Percentiles rank a stretch among this genome's conserved stretches.
Conservation (phyloP, 2,329 filamentous ascomycete species). For the Zymoseptoria pseudotritici region DNA sequence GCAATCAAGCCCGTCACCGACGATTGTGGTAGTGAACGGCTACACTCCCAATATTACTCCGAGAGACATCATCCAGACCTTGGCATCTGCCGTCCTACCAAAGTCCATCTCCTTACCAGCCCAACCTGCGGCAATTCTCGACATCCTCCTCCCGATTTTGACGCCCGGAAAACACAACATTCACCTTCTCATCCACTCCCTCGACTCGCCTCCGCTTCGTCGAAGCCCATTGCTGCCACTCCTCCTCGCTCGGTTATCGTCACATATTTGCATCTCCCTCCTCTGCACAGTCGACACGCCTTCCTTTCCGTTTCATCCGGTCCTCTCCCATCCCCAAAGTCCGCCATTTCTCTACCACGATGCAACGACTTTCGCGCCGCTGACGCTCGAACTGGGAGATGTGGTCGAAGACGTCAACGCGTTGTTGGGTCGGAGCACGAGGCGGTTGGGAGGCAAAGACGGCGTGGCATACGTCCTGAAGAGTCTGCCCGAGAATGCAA, state of each 20-base stretch:
- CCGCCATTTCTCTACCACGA: conserved; percentile 91
- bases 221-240: conserved; percentile 52
- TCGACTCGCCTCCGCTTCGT: conserved; percentile 73
- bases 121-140: conserved; percentile 61
- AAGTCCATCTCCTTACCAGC: conserved; percentile 49
- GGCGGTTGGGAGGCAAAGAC: conserved; percentile 78
- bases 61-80: conserved; percentile 61
- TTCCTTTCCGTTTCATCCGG: conserved; percentile 82
- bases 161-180: conserved; percentile 33
- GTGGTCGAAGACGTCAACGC: conserved; percentile 86
- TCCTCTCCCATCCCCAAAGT: conserved; percentile 71
- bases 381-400: conserved; percentile 61
- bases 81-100: conserved; percentile 56
- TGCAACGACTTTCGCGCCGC: conserved; percentile 78
- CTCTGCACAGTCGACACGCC: conserved; percentile 81
- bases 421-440: conserved; percentile 71
- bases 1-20: conserved; percentile 37
- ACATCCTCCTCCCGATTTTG: conserved; percentile 57
- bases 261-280: conserved; percentile 64
- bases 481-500: conserved; percentile 84
- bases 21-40: conserved; percentile 80
- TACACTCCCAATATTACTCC: conserved; percentile 62
- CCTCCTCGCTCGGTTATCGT: conserved; percentile 67
- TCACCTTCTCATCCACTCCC: conserved; percentile 61
- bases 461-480: conserved; percentile 87